Conservation (phyloP, 2,329 filamentous ascomycete genomes). For the Penicillium sp. region DNA sequence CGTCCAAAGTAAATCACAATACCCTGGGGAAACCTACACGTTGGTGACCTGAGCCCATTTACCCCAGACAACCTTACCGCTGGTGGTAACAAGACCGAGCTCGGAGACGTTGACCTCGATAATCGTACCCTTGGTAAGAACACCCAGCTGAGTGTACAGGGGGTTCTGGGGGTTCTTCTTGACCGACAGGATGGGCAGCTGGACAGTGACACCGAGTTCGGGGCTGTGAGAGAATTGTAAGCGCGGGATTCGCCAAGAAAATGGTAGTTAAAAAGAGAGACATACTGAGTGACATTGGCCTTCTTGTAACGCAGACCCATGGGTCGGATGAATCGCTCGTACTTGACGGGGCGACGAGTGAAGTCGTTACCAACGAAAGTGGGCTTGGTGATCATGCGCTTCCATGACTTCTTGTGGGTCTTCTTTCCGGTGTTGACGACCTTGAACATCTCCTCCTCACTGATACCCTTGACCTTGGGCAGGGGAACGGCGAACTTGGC, state of each 20-base stretch:
- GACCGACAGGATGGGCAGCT: slow-evolving; percentile 76
- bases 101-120: slow-evolving; percentile 94
- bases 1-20: neutral
- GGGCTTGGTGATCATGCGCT: slow-evolving; percentile 72
- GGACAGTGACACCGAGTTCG: slow-evolving; percentile 83
- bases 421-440: slow-evolving; percentile 97
- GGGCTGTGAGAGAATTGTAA: slow-evolving; percentile 47
- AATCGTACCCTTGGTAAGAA: slow-evolving; percentile 81
- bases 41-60: slow-evolving; percentile 73
- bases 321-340: slow-evolving; percentile 71
- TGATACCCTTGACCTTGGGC: slow-evolving; percentile 91
- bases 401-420: slow-evolving; percentile 77
- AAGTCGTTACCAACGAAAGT: slow-evolving; percentile 93
- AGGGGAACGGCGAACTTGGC: slow-evolving; percentile 90
- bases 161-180: slow-evolving; percentile 90
- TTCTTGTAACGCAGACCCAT: slow-evolving; percentile 82
- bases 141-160: slow-evolving; percentile 89
- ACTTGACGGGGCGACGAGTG: slow-evolving; percentile 82
- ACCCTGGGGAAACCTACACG: slow-evolving; percentile 13
- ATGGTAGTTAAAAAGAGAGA: neutral
- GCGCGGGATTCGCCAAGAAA: slow-evolving; percentile 15
- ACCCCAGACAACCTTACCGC: slow-evolving; percentile 93
- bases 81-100: slow-evolving; percentile 84
- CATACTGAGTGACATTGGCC: slow-evolving; percentile 64
- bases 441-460: slow-evolving; percentile 97